Conservation (phyloP, 208 protist genomes). For the Trypanosoma grayi region DNA sequence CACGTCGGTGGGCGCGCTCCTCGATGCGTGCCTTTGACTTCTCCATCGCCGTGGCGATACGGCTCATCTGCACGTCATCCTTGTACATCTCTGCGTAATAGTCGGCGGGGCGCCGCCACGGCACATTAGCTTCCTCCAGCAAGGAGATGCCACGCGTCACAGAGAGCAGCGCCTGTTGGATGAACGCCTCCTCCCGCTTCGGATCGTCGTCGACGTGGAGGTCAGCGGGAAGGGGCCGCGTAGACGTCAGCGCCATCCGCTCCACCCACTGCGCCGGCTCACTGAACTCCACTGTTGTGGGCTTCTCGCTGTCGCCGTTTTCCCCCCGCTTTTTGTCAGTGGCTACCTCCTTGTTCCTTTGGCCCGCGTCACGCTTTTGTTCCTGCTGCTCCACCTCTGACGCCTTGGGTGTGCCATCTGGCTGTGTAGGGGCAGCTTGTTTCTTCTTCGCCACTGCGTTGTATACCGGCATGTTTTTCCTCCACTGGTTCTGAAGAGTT, state of each 20-base stretch:
- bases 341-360: not conserved
- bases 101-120: constrained; percentile 88
- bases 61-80: constrained; percentile 94
- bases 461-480: constrained; percentile 62
- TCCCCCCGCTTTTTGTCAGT: not conserved
- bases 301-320: constrained; percentile 1
- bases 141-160: constrained; percentile 69
- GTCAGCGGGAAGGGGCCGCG: constrained; percentile 70
- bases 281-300: constrained; percentile 67
- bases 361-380: too few species aligned
- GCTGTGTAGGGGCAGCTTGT: constrained; percentile 12
- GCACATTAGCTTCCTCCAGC: constrained; percentile 76
- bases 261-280: constrained; percentile 90
- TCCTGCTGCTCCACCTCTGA: not conserved
- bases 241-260: constrained; percentile 88
- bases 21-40: constrained; percentile 79
- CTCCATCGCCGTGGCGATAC: constrained; percentile 87
- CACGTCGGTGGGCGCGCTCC: constrained; percentile 75
- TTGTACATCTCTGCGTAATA: constrained; percentile 98
- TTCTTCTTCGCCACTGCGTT: constrained; percentile 58
- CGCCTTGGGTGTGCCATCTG: not conserved
- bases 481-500: not conserved
- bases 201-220: constrained; percentile 88
- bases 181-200: constrained; percentile 92
- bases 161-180: constrained; percentile 88